Percentiles rank a stretch among this genome's conserved stretches.
These are phyloP conservation scores for Tribonema minus DNA, from an alignment of 108 stramenopile genomes.

Conservation along the genomic window DNA sequence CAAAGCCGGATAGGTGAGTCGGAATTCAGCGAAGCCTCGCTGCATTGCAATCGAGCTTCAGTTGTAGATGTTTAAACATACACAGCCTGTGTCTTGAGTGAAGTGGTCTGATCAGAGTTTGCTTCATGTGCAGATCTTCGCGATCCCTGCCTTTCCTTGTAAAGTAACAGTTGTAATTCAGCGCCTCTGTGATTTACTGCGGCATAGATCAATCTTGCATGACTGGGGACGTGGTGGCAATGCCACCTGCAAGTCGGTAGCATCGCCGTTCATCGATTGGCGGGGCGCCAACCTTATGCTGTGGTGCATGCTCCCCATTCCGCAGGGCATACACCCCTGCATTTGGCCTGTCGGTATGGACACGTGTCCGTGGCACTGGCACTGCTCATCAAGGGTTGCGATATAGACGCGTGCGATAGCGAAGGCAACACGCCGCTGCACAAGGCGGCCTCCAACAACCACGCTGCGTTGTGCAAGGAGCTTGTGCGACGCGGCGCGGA, in stretches of 20 bases:
- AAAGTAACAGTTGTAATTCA: neutral
- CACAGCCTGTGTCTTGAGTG: neutral
- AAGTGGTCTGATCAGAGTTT: neutral
- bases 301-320: conserved; percentile 2
- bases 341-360: conserved; percentile 17
- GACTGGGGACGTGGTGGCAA: neutral
- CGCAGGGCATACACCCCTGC: conserved; percentile 20
- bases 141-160: neutral
- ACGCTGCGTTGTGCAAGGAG: conserved; percentile 12
- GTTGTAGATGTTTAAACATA: neutral
- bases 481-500: conserved; percentile 11
- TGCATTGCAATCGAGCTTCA: neutral
- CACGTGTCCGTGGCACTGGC: conserved; percentile 17
- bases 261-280: conserved; percentile 1
- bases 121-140: neutral
- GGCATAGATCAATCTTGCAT: neutral
- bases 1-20: too few species aligned
- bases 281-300: conserved; percentile 16
- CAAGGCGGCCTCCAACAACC: conserved; percentile 26
- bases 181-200: neutral
- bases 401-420: conserved; percentile 16
- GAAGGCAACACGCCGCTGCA: conserved; percentile 17
- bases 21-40: neutral
- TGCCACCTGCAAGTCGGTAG: neutral
- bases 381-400: conserved; percentile 4